A percentile compares a stretch with the other conserved stretches of the same genome.
phyloP scores from a whole-genome alignment of 2,329 filamentous ascomycete species.

The Penicillium thymicola region DNA sequence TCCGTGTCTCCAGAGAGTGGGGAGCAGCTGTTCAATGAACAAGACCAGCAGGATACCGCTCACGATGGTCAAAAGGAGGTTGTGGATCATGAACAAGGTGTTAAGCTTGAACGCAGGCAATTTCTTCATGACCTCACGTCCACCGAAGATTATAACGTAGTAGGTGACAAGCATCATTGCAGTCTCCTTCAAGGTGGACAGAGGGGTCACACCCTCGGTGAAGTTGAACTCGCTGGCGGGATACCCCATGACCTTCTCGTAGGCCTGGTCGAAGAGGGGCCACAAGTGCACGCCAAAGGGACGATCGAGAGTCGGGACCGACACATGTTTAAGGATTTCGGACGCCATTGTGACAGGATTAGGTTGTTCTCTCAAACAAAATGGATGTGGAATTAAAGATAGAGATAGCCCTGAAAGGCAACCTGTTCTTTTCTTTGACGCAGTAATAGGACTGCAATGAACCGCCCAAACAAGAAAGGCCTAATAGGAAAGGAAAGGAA shows the following conservation, averaged over 20 bases:
- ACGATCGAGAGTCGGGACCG: slow-evolving; percentile 78
- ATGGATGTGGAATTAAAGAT: not conserved
- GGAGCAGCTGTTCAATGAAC: slow-evolving; percentile 87
- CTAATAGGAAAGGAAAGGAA: not conserved
- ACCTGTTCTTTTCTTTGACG: not conserved
- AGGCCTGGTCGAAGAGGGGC: slow-evolving; percentile 90
- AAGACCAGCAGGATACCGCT: slow-evolving; percentile 76
- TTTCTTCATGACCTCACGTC: slow-evolving; percentile 86
- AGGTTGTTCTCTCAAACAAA: slow-evolving; percentile 7
- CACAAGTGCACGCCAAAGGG: slow-evolving; percentile 90
- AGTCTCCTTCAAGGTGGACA: slow-evolving; percentile 85
- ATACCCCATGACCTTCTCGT: slow-evolving; percentile 72
- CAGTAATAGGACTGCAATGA: not conserved
- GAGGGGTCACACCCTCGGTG: slow-evolving; percentile 72
- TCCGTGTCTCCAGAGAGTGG: slow-evolving; percentile 74
- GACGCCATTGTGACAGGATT: slow-evolving; percentile 43
- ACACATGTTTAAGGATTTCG: slow-evolving; percentile 49
- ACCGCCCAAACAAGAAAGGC: not conserved
- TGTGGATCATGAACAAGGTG: slow-evolving; percentile 89
- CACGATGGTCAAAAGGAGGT: slow-evolving; percentile 86
- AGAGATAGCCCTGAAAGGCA: slow-evolving; percentile 1
- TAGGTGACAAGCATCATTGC: slow-evolving; percentile 78
- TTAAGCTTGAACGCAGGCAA: slow-evolving; percentile 82
- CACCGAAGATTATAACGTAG: slow-evolving; percentile 91
- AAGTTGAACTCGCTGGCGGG: slow-evolving; percentile 84